A percentile compares a stretch with the other conserved stretches of the same genome.
Conservation (phyloP, 306 rosid species). For the Hylodesmum podocarpum region DNA sequence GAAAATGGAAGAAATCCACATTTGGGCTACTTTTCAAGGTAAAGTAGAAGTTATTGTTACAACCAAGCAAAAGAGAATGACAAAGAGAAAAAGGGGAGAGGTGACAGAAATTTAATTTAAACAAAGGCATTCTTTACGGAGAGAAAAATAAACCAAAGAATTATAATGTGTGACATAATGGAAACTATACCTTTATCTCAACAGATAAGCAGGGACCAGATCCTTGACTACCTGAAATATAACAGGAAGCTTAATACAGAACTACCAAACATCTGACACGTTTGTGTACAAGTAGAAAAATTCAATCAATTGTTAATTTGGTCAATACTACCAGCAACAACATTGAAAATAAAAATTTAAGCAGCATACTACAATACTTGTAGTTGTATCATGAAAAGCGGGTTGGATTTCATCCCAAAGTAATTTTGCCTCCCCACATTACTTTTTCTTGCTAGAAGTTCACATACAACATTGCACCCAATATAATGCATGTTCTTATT, state of each 20-base stretch:
- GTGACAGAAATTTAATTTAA: conserved; percentile 9
- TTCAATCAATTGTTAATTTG: not conserved
- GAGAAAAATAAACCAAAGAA: conserved; percentile 8
- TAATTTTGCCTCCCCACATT: not conserved
- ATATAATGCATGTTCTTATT: not conserved
- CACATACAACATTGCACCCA: not conserved
- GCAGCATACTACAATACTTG: not conserved
- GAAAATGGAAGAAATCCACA: conserved; percentile 90
- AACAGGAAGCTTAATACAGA: conserved; percentile 23
- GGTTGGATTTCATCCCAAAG: not conserved
- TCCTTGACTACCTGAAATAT: conserved; percentile 57
- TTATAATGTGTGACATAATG: not conserved
- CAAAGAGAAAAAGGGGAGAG: not conserved
- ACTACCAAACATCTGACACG: conserved; percentile 6
- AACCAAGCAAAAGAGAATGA: not conserved
- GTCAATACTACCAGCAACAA: not conserved
- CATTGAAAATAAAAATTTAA: not conserved
- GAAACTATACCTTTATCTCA: conserved; percentile 78
- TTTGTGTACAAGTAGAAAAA: not conserved
- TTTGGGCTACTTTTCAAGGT: conserved; percentile 62
- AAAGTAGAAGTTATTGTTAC: conserved; percentile 9
- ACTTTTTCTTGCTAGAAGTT: not conserved
- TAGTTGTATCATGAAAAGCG: not conserved
- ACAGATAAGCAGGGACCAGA: conserved; percentile 65
- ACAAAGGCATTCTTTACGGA: not conserved